phyloP scores from a whole-genome alignment of 805 yeast species.

The Wickerhamomyces queroliae region DNA sequence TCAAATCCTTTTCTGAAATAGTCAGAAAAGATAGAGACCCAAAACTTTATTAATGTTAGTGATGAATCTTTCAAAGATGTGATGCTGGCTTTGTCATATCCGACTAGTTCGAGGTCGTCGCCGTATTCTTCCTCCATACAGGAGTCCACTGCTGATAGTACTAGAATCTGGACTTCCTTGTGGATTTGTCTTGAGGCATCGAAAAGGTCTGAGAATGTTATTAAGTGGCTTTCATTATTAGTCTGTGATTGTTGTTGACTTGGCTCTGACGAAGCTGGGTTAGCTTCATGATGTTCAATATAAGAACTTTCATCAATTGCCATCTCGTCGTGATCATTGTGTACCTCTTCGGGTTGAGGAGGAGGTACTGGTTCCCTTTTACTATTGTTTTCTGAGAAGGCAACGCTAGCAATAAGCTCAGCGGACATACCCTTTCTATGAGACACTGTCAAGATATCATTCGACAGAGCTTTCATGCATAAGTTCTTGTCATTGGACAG shows the following conservation, averaged over 20 bases:
- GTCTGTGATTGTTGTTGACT: no score
- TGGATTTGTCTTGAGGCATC: slow-evolving; percentile 25
- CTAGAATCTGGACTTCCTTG: slow-evolving; percentile 35
- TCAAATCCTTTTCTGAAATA: slow-evolving; percentile 28
- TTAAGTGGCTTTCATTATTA: neutral
- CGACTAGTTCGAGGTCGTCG: slow-evolving; percentile 44
- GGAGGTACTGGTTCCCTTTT: slow-evolving; percentile 13
- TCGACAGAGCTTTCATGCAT: slow-evolving; percentile 69
- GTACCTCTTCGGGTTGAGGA: neutral
- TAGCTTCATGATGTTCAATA: no score
- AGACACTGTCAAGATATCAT: slow-evolving; percentile 58
- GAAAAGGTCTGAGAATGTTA: slow-evolving; percentile 3
- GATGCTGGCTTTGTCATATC: slow-evolving; percentile 35
- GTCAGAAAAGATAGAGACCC: slow-evolving; percentile 53
- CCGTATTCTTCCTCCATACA: slow-evolving; percentile 53
- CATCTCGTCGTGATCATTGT: no score
- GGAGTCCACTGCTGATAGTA: slow-evolving; percentile 40
- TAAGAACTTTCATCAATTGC: no score
- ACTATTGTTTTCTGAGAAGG: slow-evolving; percentile 29
- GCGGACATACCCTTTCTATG: slow-evolving; percentile 41
- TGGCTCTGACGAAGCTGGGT: no score
- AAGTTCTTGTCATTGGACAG: slow-evolving; percentile 82
- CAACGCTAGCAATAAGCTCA: slow-evolving; percentile 34
- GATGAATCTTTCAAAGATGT: slow-evolving; percentile 36
- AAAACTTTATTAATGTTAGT: slow-evolving; percentile 35